Evolutionary conservation across 257 asterid species (phyloP), one percentile per base, ranked within the genome.

Genomic region (Penstemon eatonii): DNA sequence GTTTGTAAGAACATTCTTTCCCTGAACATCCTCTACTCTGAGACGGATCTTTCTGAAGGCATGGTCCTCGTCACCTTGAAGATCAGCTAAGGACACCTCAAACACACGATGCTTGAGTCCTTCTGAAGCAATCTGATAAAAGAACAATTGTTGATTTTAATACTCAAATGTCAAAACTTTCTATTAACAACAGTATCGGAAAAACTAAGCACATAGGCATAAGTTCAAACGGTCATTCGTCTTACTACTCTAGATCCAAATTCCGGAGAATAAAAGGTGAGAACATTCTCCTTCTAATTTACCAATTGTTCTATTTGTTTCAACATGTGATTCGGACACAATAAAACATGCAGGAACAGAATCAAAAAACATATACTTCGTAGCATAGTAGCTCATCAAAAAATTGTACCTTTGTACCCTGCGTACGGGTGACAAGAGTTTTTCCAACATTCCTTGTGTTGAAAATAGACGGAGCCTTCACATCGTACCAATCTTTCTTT

Each of bases 41-140:
- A 91, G 38, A 6, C 96, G 85, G 65, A 91, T 89, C 87, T 91
- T 91, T 60, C 96, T 86, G 86, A 79, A 91, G 58, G 96, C 77
- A 12, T 91, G 85, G 65, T 91, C 97, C 62, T 91, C 97, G 56
- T 88, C 91, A 39, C 76, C 81, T 78, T 91, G 97, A 67, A 91
- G 95, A 66, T 91, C 97, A 75, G 96, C 96, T 81, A 86, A 79
- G 1, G 95, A 85, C 8, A 89, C 95, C 75, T 91, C 97, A 6
- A 91, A 84, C 25, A 91, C 93, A 71, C 97, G 86, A 45, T 91
- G 96, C 83, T 91, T 91, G 52, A 91, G 95, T 42, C 97, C 97
- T 70, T 91, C 97, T 4, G 97, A 89, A 10, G 97, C 97, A 85
- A 89, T 91, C 97, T 90, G 70, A 61, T 4, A 33, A 5, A 58